Evolutionary conservation across 2,329 filamentous ascomycete genomes (phyloP).

Genomic region (Septoria linicola): DNA sequence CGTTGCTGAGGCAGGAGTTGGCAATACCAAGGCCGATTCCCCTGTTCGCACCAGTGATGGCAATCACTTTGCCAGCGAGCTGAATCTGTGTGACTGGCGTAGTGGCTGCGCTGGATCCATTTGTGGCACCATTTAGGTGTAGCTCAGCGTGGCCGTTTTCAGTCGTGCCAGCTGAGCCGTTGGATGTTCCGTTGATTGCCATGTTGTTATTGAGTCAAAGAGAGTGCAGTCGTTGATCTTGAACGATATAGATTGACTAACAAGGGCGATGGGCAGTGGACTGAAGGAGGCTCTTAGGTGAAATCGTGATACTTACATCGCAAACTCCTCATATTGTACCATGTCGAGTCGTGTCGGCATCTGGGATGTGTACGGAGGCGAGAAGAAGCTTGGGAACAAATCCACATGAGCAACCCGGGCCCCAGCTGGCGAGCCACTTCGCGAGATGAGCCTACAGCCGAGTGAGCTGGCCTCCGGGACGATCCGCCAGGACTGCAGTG

Average conservation of each 20-base stretch:
- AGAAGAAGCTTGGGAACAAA: neutral
- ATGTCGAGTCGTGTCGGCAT: no score
- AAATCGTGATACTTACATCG: neutral
- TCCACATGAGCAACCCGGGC: neutral
- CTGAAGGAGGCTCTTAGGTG: no score
- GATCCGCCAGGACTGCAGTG: no score
- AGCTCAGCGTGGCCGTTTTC: no score
- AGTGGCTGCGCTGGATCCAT: neutral
- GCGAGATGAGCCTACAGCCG: no score
- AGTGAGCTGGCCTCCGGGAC: no score
- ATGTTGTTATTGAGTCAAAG: neutral
- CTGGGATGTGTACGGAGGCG: neutral
- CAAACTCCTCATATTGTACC: neutral
- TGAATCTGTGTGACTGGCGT: constrained; percentile 38
- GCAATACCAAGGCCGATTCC: constrained; percentile 40
- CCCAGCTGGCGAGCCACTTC: no score
- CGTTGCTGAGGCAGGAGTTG: constrained; percentile 49
- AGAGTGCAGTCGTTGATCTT: neutral
- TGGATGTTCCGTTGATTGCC: neutral
- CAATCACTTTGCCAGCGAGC: constrained; percentile 44
- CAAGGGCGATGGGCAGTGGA: neutral
- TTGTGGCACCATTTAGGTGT: neutral
- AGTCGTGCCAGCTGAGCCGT: neutral
- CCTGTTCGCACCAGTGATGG: constrained; percentile 39
- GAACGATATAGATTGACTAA: neutral